Base-by-base conservation (phyloP, 1,284 basidiomycete species). In the Xerocomus amazonicus region DNA sequence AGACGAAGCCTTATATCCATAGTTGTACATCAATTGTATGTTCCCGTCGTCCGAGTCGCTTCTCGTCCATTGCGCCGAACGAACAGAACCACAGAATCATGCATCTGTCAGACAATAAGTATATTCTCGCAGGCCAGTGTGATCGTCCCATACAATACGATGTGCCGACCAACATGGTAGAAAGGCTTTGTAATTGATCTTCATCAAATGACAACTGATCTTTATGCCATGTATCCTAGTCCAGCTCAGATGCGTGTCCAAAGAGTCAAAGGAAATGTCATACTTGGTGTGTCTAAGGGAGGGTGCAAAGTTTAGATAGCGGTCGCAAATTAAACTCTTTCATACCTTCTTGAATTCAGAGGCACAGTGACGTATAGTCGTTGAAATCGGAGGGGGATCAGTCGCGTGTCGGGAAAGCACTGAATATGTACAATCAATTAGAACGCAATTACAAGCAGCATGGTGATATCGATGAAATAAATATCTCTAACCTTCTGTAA, bases 321-420 rank as follows among this genome's bases (percentile, higher is more conserved):
- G 39, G 43, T 53, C 31, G 40, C 45, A n/a, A 12, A 12, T 49
- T 45, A 47, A 59, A 50, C 53, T 46, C 1, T 3, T 10, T 31
- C 76, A 29, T 54, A 85, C 87, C 80, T 90, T 87, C 70, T 91
- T 91, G 67, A 92, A 92, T 63, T 92, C 90, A 36, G 89, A 90
- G 43, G 92, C 92, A 69, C 86, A 90, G 60, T 87, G 85, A 45
- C 91, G 81, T 61, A 96, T 93, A 6, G 93, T 92, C 4, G 90
- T 92, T 23, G 89, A 90, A 61, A 98, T 91, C 17, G 95, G 95
- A 40, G 87, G 86, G 19, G 95, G 94, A 65, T 95, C 92, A 6
- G 92, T 89, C 3, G 90, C 86, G 67, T 97, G 90, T 60, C 77
- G 76, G 4, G 87, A 87, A 53, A 92, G 74, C 27, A 87, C 86